These are phyloP conservation scores for Penicillium steckii DNA, from an alignment of 495 filamentous ascomycete genomes.

Conservation along the genomic window DNA sequence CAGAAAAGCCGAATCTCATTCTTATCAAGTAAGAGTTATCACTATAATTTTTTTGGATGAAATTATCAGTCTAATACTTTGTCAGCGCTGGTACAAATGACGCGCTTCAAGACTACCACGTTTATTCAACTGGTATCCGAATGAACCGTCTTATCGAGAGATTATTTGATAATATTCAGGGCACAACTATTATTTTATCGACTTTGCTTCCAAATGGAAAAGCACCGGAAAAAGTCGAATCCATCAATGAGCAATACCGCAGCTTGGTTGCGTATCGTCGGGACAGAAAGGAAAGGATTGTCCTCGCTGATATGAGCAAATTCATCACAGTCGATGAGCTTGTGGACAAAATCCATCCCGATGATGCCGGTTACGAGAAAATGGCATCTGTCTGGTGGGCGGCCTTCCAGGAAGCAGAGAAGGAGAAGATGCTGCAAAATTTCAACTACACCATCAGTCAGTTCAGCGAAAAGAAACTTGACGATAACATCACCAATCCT, in stretches of 20 bases:
- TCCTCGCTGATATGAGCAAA: constrained; percentile 50
- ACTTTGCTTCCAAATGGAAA: constrained; percentile 44
- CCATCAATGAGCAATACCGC: constrained; percentile 40
- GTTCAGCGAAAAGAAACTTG: constrained; percentile 9
- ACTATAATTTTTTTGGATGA: background rate
- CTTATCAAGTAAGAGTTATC: constrained; percentile 37
- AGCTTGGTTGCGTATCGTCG: constrained; percentile 31
- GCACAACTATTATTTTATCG: constrained; percentile 47
- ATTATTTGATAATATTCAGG: constrained; percentile 36
- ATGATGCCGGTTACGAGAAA: constrained; percentile 46
- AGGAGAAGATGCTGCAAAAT: constrained; percentile 17
- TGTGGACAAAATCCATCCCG: constrained; percentile 50
- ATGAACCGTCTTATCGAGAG: constrained; percentile 34
- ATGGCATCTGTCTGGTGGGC: constrained; percentile 55
- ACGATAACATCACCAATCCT: constrained; percentile 21
- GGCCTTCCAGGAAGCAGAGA: constrained; percentile 32
- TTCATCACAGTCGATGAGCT: constrained; percentile 34
- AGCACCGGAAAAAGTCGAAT: constrained; percentile 10
- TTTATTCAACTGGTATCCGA: constrained; percentile 26
- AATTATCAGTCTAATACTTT: background rate
- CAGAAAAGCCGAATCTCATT: constrained; percentile 47
- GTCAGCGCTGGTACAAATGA: constrained; percentile 49
- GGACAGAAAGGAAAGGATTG: constrained; percentile 27
- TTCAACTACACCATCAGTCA: constrained; percentile 17
- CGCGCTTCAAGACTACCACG: constrained; percentile 33